Conservation (phyloP, 164 flowering plant genomes). For the Akebia trifoliata region DNA sequence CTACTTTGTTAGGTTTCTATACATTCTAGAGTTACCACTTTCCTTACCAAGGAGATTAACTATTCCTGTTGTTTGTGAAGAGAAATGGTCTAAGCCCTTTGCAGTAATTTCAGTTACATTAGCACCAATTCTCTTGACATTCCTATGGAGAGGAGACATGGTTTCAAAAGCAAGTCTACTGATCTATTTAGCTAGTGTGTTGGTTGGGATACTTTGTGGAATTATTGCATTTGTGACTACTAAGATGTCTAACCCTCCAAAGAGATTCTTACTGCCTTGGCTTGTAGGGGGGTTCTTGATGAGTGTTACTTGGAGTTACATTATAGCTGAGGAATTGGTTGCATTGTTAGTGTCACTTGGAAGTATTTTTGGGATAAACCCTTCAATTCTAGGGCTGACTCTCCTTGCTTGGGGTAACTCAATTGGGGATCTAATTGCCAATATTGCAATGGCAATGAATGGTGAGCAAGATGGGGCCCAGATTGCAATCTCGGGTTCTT, state of each 20-base stretch:
- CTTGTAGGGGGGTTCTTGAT: constrained; percentile 50
- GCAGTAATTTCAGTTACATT: constrained; percentile 39
- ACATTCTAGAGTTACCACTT: constrained; percentile 37
- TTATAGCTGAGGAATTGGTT: constrained; percentile 48
- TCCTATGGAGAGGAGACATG: constrained; percentile 25
- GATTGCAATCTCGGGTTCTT: constrained; percentile 61
- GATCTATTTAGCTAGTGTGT: constrained; percentile 20
- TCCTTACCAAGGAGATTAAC: constrained; percentile 46
- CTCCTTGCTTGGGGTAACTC: constrained; percentile 85
- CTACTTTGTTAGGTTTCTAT: constrained; percentile 15
- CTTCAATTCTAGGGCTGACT: constrained; percentile 61
- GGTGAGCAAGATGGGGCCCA: constrained; percentile 59
- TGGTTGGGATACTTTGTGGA: constrained; percentile 28
- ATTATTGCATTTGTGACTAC: constrained; percentile 29
- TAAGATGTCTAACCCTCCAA: constrained; percentile 30
- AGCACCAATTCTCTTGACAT: constrained; percentile 39
- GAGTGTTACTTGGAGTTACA: constrained; percentile 56
- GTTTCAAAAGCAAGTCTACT: constrained; percentile 4
- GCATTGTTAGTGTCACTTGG: constrained; percentile 43
- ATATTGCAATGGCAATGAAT: constrained; percentile 43
- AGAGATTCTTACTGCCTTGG: constrained; percentile 40
- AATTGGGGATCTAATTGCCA: constrained; percentile 56
- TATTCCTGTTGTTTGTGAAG: constrained; percentile 42
- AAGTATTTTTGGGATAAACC: constrained; percentile 39
- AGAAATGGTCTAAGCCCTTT: constrained; percentile 45